Conservation (phyloP, 2,329 filamentous ascomycete species). For the Monilinia fructigena region DNA sequence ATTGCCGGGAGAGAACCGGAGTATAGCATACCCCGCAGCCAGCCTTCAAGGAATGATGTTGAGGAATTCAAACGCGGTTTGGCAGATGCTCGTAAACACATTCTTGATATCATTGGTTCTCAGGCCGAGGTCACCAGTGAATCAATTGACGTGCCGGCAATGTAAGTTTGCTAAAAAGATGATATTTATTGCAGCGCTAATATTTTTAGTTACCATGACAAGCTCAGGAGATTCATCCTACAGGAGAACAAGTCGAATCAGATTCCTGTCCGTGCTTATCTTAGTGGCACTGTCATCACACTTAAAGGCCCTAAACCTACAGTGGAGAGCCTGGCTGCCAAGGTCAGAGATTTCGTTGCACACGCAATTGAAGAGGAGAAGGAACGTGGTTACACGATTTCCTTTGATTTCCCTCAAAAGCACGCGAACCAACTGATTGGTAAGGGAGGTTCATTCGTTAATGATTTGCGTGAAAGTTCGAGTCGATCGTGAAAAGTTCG, state of each 20-base stretch:
- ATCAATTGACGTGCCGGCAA: constrained; percentile 57
- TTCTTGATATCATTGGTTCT: constrained; percentile 56
- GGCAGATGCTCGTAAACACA: constrained; percentile 55
- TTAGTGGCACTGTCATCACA: constrained; percentile 60
- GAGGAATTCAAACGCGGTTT: constrained; percentile 55
- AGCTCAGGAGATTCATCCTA: constrained; percentile 62
- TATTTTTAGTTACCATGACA: constrained; percentile 56
- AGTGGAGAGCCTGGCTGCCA: constrained; percentile 69
- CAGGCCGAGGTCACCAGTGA: constrained; percentile 55
- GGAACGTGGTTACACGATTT: constrained; percentile 81
- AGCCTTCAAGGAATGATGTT: constrained; percentile 51
- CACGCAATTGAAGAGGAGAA: constrained; percentile 91
- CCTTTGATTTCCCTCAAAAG: constrained; percentile 93
- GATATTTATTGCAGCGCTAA: constrained; percentile 34
- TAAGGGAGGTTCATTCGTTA: constrained; percentile 65
- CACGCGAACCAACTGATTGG: constrained; percentile 82
- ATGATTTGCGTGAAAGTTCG: constrained; percentile 63
- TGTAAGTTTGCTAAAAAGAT: constrained; percentile 43
- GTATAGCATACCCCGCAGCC: constrained; percentile 56
- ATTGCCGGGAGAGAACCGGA: constrained; percentile 47
- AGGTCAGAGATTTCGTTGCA: constrained; percentile 75
- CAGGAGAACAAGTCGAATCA: constrained; percentile 61
- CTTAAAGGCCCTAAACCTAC: constrained; percentile 74
- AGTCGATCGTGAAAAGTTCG: constrained; percentile 66
- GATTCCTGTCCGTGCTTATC: constrained; percentile 60